A percentile compares a stretch with the other conserved stretches of the same genome.
Conservation (phyloP, 306 rosid genomes). For the Ormosia semicastrata region DNA sequence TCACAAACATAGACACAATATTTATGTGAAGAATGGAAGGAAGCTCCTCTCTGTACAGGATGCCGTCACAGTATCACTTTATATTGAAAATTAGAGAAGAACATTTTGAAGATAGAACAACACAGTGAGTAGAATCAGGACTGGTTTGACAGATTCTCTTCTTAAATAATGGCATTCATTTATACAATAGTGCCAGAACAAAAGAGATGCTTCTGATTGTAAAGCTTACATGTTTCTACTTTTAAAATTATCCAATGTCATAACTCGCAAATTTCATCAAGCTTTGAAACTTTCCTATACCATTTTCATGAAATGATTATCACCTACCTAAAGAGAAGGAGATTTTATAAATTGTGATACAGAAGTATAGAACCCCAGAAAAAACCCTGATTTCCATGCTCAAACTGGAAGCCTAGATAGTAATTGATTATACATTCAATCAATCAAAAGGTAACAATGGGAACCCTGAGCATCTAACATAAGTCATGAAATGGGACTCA, state of each 20-base stretch:
- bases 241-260: slow-evolving; percentile 16
- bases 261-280: slow-evolving; percentile 28
- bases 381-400: not conserved
- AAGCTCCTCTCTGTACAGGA: slow-evolving; percentile 33
- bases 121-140: slow-evolving; percentile 7
- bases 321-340: slow-evolving; percentile 23
- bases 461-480: slow-evolving; percentile 27
- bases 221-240: slow-evolving; percentile 22
- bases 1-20: slow-evolving; percentile 11
- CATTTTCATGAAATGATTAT: slow-evolving; percentile 28
- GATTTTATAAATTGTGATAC: not conserved
- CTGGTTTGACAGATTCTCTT: slow-evolving; percentile 30
- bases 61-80: slow-evolving; percentile 35
- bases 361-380: not conserved
- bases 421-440: not conserved
- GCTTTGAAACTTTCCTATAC: slow-evolving; percentile 43
- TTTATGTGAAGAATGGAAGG: slow-evolving; percentile 3
- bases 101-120: slow-evolving; percentile 34
- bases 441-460: not conserved
- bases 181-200: slow-evolving; percentile 7
- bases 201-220: slow-evolving; percentile 55
- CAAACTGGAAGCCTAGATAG: not conserved
- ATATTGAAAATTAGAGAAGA: slow-evolving; percentile 16
- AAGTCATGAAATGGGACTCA: not conserved
- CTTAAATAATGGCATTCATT: slow-evolving; percentile 15